Conservation (phyloP, 2,329 filamentous ascomycete species). For the Nigrospora oryzae region DNA sequence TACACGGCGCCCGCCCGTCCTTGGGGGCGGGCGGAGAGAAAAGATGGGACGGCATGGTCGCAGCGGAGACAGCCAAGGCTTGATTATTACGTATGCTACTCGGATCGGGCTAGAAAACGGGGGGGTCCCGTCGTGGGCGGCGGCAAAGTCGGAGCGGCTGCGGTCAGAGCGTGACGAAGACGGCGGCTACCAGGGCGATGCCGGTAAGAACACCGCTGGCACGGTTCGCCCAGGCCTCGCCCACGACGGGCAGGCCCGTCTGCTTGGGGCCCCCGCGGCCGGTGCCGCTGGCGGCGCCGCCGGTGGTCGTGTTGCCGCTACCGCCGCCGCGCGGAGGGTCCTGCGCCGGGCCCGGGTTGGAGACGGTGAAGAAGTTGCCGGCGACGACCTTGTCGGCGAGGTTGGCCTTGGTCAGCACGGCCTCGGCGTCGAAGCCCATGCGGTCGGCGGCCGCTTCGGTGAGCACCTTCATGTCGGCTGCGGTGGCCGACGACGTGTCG, state of each 20-base stretch:
- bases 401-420: slow-evolving; percentile 16
- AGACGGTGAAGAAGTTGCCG: slow-evolving; percentile 23
- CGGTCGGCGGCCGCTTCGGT: slow-evolving; percentile 15
- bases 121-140: too few relatives aligned
- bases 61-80: too few relatives aligned
- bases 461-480: slow-evolving; percentile 12
- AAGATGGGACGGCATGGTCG: too few relatives aligned
- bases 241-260: slow-evolving; percentile 6
- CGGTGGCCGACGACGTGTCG: slow-evolving; percentile 17
- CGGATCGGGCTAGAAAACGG: too few relatives aligned
- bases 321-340: slow-evolving; percentile 2
- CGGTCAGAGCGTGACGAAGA: slow-evolving; percentile 13
- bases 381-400: slow-evolving; percentile 21
- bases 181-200: slow-evolving; percentile 12
- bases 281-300: slow-evolving; percentile 7
- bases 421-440: slow-evolving; percentile 14
- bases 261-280: slow-evolving; percentile 7
- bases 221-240: slow-evolving; percentile 9
- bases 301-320: slow-evolving; percentile 4
- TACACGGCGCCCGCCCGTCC: too few relatives aligned
- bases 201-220: slow-evolving; percentile 13
- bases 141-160: too few relatives aligned
- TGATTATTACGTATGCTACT: too few relatives aligned
- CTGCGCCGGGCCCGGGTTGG: slow-evolving; percentile 16
- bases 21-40: too few relatives aligned